These are phyloP conservation scores for Pneumocystis oryctolagi DNA, from an alignment of 1,139 yeast genomes.

Conservation along the genomic window DNA sequence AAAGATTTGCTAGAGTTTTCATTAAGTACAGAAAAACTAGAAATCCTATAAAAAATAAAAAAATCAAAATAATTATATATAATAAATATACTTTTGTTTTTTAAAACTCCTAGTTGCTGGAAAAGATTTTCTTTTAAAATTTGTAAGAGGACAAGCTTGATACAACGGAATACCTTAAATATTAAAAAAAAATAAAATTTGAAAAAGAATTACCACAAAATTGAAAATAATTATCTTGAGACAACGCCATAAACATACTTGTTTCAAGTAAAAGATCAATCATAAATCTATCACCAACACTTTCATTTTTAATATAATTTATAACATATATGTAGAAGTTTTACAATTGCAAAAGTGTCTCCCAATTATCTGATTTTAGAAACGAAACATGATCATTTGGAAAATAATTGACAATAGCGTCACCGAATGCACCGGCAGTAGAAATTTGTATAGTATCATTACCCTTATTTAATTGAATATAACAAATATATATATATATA, in stretches of 20 bases:
- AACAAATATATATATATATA: background rate
- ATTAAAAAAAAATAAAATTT: conserved; percentile 1
- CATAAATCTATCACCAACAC: conserved; percentile 10
- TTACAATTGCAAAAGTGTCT: background rate
- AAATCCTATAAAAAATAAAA: background rate
- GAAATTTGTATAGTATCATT: conserved; percentile 6
- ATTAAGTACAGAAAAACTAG: background rate
- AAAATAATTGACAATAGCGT: conserved; percentile 6
- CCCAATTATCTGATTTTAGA: conserved; percentile 6
- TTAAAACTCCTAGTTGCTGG: background rate
- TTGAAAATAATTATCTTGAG: conserved; percentile 8
- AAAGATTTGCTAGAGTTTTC: background rate
- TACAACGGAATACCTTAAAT: background rate
- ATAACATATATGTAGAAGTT: background rate
- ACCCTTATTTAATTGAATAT: conserved; percentile 1
- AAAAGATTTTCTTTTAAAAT: background rate
- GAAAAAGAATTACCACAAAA: conserved; percentile 6
- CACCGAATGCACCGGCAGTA: conserved; percentile 4
- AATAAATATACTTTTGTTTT: background rate
- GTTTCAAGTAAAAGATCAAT: conserved; percentile 5
- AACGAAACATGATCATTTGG: conserved; percentile 9
- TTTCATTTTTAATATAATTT: conserved; percentile 3
- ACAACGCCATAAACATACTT: conserved; percentile 8
- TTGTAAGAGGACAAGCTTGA: conserved; percentile 2
- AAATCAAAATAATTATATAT: background rate